These are phyloP conservation scores for Eucalyptus leucophloia DNA, from an alignment of 345 rosid genomes.

Conservation along the genomic window DNA sequence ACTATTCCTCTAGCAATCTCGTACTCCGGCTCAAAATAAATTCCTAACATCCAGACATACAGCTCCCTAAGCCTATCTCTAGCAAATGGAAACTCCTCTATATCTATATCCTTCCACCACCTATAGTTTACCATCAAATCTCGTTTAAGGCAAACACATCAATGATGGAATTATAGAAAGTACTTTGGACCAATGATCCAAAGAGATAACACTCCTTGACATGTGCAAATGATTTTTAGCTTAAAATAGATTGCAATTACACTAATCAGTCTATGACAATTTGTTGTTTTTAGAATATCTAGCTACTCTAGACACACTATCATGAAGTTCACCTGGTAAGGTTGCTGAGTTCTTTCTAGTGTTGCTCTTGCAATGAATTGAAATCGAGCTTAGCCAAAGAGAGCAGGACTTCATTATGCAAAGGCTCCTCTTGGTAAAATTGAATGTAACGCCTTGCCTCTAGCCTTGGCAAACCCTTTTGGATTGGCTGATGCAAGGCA, in stretches of 20 bases:
- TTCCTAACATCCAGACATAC: not conserved
- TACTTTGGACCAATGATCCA: not conserved
- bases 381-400: not conserved
- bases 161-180: not conserved
- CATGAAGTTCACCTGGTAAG: not conserved
- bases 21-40: not conserved
- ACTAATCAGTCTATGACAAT: not conserved
- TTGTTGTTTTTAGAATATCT: not conserved
- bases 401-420: not conserved
- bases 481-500: not conserved
- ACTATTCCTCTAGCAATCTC: not conserved
- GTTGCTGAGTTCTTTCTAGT: not conserved
- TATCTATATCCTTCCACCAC: not conserved
- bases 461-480: not conserved
- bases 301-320: not conserved
- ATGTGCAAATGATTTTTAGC: not conserved
- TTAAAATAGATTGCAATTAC: not conserved
- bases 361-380: not conserved
- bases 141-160: not conserved
- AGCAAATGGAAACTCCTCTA: not conserved
- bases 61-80: not conserved
- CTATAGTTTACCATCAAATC: not conserved
- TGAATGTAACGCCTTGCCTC: not conserved
- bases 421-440: not conserved
- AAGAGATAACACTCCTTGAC: not conserved